Conservation (phyloP, 148 eudicot genomes). For the Rhododendron henanense region DNA sequence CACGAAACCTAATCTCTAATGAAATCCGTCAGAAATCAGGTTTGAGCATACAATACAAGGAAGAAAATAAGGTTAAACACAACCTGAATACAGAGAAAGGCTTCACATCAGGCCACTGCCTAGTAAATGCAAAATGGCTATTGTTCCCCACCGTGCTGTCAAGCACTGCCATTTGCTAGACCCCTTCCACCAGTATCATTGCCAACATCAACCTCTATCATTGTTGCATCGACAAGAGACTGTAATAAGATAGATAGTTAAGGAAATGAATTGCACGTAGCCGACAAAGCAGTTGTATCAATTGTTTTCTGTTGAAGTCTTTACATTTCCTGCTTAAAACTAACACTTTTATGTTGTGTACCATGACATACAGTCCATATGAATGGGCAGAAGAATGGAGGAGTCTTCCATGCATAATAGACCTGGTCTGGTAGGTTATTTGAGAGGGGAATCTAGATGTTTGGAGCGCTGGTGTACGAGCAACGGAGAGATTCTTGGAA, state of each 20-base stretch:
- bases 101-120: neutral
- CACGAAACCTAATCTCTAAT: neutral
- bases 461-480: neutral
- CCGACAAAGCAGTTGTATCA: neutral
- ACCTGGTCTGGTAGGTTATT: neutral
- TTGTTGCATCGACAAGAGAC: constrained; percentile 57
- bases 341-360: neutral
- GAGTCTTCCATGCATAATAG: neutral
- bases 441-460: neutral
- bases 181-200: constrained; percentile 21
- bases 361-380: neutral
- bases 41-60: neutral
- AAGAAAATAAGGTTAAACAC: neutral
- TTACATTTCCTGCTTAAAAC: neutral
- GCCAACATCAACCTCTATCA: constrained; percentile 43
- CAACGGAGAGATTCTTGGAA: neutral
- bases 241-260: constrained; percentile 28
- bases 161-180: constrained; percentile 25
- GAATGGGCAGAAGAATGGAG: neutral
- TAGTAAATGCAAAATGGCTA: constrained; percentile 5
- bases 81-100: neutral
- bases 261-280: neutral
- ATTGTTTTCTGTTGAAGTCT: neutral
- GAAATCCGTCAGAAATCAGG: neutral
- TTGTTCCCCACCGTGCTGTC: neutral